Evolutionary conservation across 345 rosid species (phyloP), one percentile per base, ranked within the genome.

Genomic region (Gynandropsis gynandra): DNA sequence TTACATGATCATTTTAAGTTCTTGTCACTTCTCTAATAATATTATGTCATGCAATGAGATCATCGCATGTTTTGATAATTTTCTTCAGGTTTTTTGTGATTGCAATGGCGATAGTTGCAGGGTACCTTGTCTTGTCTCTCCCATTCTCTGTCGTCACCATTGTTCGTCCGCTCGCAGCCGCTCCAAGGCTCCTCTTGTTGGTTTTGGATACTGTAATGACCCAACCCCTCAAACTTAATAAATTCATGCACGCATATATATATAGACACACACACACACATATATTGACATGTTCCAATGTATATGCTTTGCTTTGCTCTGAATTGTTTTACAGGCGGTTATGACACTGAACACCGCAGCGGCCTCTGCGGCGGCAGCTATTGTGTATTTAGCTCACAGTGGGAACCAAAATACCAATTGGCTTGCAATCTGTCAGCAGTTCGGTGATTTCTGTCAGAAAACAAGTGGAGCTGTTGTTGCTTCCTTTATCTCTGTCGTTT

Each of bases 401-500:
- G 98, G 96, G 7, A 90, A 90, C 72, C 47, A 70, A 34, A 82
- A 66, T 74, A 68, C 92, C 8, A 87, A 90, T 60, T 90, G 96
- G 98, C 72, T 78, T 0, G 74, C 74, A 0, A 77, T 90, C 39
- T 90, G 98, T 63, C 72, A 77, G 16, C 96, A 90, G 61, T 90
- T 77, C 10, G 96, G 87, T 4, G 83, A 82, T 49, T 90, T 87
- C 65, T 90, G 98, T 75, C 80, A 77, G 68, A 67, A 70, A 47
- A 68, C 71, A 8, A 83, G 89, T 42, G 95, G 98, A 41, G 85
- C 92, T 8, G 92, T 90, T 63, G 92, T 90, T 52, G 80, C 85
- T 1, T 60, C 95, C 11, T 78, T 79, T 32, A 44, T 79, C 17
- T 49, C 82, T 1, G 92, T 63, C 7, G 61, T 58, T 5, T 53